Conservation (phyloP, 108 stramenopile genomes). For the Cyclotella choctawhatcheeana region DNA sequence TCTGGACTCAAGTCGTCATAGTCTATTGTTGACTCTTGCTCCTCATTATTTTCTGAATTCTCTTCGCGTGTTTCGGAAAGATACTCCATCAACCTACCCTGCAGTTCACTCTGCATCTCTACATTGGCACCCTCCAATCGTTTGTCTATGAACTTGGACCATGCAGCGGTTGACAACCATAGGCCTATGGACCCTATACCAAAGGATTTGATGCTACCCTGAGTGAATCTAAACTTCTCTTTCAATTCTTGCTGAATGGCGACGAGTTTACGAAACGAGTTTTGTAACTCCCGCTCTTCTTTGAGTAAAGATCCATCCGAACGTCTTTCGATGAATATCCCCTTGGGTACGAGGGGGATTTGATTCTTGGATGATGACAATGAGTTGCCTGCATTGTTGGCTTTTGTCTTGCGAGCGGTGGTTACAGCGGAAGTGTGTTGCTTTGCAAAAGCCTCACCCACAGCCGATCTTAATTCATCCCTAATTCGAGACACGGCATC, state of each 20-base stretch:
- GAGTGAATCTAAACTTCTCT: conserved; percentile 44
- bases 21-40: conserved; percentile 39
- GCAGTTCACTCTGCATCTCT: conserved; percentile 50
- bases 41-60: conserved; percentile 15
- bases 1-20: conserved; percentile 47
- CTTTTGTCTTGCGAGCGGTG: no score
- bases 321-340: conserved; percentile 29
- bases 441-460: conserved; percentile 37
- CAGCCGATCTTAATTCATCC: conserved; percentile 43
- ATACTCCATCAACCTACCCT: conserved; percentile 40
- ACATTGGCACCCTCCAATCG: conserved; percentile 41
- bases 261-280: conserved; percentile 38
- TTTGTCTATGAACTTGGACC: conserved; percentile 47
- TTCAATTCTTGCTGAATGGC: conserved; percentile 45
- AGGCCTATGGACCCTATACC: conserved; percentile 36
- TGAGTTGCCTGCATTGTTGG: no score
- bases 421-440: conserved; percentile 11
- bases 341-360: conserved; percentile 30
- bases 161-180: conserved; percentile 47
- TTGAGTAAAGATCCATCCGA: conserved; percentile 29
- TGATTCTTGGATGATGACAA: conserved; percentile 16
- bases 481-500: conserved; percentile 46
- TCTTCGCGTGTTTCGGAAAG: conserved; percentile 16
- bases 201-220: conserved; percentile 31
- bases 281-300: conserved; percentile 37